A percentile compares a stretch with the other conserved stretches of the same genome.
These are phyloP conservation scores for Penicillium riverlandense DNA, from an alignment of 495 filamentous ascomycete species.

Conservation along the genomic window DNA sequence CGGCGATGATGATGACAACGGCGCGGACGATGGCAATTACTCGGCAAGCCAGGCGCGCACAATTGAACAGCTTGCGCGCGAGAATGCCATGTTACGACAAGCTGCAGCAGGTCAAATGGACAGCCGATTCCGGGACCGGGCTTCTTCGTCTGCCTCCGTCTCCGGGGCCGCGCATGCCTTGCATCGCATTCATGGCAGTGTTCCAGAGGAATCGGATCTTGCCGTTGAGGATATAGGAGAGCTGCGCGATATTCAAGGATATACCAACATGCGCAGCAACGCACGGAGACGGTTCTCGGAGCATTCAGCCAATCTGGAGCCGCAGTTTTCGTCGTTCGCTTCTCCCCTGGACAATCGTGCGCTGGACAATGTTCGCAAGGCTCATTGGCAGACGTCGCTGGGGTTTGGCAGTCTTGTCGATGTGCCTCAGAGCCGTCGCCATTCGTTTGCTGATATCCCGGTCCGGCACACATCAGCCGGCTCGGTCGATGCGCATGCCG, in stretches of 20 bases:
- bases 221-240: conserved; percentile 67
- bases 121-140: conserved; percentile 55
- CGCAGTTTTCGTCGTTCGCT: conserved; percentile 47
- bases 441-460: conserved; percentile 91
- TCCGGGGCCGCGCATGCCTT: conserved; percentile 47
- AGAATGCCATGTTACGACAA: conserved; percentile 67
- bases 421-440: conserved; percentile 78
- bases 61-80: conserved; percentile 64
- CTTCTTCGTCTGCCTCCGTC: conserved; percentile 43
- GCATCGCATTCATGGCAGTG: conserved; percentile 55
- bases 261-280: conserved; percentile 34
- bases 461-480: conserved; percentile 63
- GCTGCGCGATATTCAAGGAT: conserved; percentile 47
- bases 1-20: conserved; percentile 65
- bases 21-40: conserved; percentile 55
- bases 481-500: conserved; percentile 46
- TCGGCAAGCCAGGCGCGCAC: conserved; percentile 54
- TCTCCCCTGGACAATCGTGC: conserved; percentile 60
- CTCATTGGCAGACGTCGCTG: conserved; percentile 81
- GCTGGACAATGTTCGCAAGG: conserved; percentile 70
- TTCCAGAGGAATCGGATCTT: conserved; percentile 61
- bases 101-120: conserved; percentile 52
- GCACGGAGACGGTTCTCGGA: conserved; percentile 54
- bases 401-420: conserved; percentile 68
- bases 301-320: conserved; percentile 48